Evolutionary conservation across 2,329 filamentous ascomycete species (phyloP).

Genomic region (Nemania diffusa): DNA sequence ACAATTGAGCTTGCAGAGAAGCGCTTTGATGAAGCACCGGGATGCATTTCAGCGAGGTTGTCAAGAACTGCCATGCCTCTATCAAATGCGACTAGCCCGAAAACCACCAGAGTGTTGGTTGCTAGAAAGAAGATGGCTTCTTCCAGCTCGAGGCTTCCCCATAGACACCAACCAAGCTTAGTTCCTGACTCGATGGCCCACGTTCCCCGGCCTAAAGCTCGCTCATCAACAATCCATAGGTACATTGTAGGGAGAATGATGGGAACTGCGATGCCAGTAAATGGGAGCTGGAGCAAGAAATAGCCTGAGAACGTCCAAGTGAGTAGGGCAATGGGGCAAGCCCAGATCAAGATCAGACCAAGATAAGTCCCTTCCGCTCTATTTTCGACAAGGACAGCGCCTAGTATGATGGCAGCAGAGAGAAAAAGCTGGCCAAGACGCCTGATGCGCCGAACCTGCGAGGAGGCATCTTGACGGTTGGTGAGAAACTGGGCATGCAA

Average conservation of each 20-base stretch:
- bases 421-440: conserved; percentile 63
- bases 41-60: conserved; percentile 69
- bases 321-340: conserved; percentile 71
- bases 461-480: conserved; percentile 45
- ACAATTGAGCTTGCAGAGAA: conserved; percentile 63
- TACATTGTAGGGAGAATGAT: conserved; percentile 74
- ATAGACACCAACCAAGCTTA: conserved; percentile 71
- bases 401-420: conserved; percentile 55
- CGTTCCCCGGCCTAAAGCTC: conserved; percentile 73
- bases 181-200: conserved; percentile 77
- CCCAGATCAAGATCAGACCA: conserved; percentile 76
- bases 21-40: conserved; percentile 57
- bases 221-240: conserved; percentile 77
- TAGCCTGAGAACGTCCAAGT: conserved; percentile 72
- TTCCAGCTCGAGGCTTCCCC: conserved; percentile 75
- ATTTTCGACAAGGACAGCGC: conserved; percentile 57
- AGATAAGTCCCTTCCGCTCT: conserved; percentile 69
- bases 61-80: conserved; percentile 73
- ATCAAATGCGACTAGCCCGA: conserved; percentile 75
- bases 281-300: conserved; percentile 70
- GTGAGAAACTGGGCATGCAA: conserved; percentile 59
- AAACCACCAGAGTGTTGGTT: conserved; percentile 76
- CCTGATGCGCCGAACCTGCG: conserved; percentile 46
- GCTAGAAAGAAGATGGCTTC: conserved; percentile 79
- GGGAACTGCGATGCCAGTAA: conserved; percentile 66